Conservation (phyloP, 2,329 filamentous ascomycete genomes). For the Aspergillus bombycis region DNA sequence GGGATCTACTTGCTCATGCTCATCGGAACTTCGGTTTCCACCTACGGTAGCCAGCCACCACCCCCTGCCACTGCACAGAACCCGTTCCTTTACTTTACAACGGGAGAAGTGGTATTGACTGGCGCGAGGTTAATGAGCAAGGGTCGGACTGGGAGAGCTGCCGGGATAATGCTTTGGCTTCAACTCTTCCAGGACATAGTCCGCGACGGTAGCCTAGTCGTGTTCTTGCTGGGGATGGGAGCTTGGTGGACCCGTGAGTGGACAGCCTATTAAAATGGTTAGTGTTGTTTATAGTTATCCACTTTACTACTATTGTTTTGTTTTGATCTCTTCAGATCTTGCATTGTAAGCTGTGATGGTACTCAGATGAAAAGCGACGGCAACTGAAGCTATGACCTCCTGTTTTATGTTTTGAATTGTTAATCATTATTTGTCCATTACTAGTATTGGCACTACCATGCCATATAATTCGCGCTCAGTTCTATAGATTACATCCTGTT, state of each 20-base stretch:
- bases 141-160: constrained; percentile 27
- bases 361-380: background rate
- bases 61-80: constrained; percentile 50
- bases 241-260: constrained; percentile 44
- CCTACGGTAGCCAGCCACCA: constrained; percentile 45
- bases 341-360: constrained; percentile 2
- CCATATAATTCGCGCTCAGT: background rate
- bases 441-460: background rate
- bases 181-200: constrained; percentile 44
- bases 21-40: constrained; percentile 39
- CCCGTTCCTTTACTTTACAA: constrained; percentile 50
- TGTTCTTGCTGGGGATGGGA: constrained; percentile 50
- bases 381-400: background rate
- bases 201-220: constrained; percentile 48
- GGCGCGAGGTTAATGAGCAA: constrained; percentile 39
- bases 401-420: background rate
- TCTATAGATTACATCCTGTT: background rate
- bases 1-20: constrained; percentile 55
- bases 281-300: background rate
- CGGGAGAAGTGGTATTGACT: constrained; percentile 49
- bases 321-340: background rate
- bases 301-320: background rate
- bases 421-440: background rate
- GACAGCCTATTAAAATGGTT: constrained; percentile 18
- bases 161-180: constrained; percentile 37